Evolutionary conservation across 768 basidiomycete genomes (phyloP), one percentile per base, ranked within the genome.

Genomic region (Auricularia heimuer): DNA sequence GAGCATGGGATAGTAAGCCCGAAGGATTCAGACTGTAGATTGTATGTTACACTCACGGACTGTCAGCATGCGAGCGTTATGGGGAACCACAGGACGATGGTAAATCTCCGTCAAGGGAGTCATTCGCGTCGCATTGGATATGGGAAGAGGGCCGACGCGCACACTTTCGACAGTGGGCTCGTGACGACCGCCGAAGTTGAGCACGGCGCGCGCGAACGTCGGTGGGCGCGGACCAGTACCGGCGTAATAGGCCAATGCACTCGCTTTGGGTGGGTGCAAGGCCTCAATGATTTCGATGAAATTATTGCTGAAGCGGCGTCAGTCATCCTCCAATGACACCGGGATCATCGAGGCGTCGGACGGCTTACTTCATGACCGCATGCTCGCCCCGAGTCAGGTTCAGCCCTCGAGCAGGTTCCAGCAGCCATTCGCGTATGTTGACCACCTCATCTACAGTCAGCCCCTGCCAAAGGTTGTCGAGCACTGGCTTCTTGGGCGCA

Each of bases 121-220:
- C 61, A 86, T 73, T 2, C 51, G 70, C 4, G 83, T 83, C 16
- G 71, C 63, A 3, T 67, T 60, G 37, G 76, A 71, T 21, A 83
- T 69, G 3, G 85, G 84, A 8, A 87, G 74, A 1, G 85, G 85
- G 0, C 85, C 85, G 18, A 87, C 79, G 7, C 85, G 73, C 68
- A 85, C 84, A 68, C 85, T 83, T 64, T 73, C 76, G 42, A 85
- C 78, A n/a, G 73, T 69, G 10, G 83, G 82, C 11, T 72, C 74
- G 3, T 67, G 66, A 12, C 68, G 70, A 11, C 76, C 76, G 33
- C 82, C 83, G 70, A 83, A 79, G 66, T 83, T 79, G 61, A 86
- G 74, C 34, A 78, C 78, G n/a, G 81, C 82, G 62, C 79, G 75
- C 4, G 84, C 82, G 66, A 76, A 80, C 42, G 75, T 72, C 39